These are phyloP conservation scores for Colletotrichum siamense DNA, from an alignment of 2,329 filamentous ascomycete species.

Conservation along the genomic window DNA sequence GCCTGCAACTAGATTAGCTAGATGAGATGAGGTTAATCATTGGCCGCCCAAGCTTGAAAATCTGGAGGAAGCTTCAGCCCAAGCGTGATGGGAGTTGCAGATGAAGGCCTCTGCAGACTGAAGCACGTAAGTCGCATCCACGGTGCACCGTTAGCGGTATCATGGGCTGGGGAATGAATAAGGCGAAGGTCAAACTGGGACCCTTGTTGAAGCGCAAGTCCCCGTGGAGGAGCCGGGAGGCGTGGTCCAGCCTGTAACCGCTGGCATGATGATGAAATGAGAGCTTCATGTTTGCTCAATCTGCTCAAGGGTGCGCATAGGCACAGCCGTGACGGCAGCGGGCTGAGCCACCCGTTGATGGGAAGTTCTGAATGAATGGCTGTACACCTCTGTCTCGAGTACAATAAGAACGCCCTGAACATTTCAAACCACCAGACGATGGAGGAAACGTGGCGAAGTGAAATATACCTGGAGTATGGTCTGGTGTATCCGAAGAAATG, in stretches of 20 bases:
- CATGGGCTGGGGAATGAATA: background rate
- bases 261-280: conserved; percentile 14
- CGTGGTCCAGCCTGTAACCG: background rate
- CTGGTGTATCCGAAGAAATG: background rate
- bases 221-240: background rate
- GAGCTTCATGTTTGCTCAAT: background rate
- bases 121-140: background rate
- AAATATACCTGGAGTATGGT: background rate
- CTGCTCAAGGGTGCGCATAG: background rate
- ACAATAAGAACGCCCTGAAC: background rate
- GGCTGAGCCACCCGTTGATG: background rate
- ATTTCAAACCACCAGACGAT: background rate
- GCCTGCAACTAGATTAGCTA: background rate
- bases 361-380: background rate
- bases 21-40: background rate
- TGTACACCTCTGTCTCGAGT: background rate
- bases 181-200: background rate
- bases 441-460: background rate
- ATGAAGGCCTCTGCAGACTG: background rate
- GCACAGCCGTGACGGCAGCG: conserved; percentile 1
- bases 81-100: background rate
- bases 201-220: background rate
- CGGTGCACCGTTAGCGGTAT: background rate
- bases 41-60: background rate
- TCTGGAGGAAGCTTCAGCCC: background rate